Percentiles rank a stretch among this genome's conserved stretches.
These are phyloP conservation scores for Aspergillus vadensis DNA, from an alignment of 2,329 filamentous ascomycete genomes.

Conservation along the genomic window DNA sequence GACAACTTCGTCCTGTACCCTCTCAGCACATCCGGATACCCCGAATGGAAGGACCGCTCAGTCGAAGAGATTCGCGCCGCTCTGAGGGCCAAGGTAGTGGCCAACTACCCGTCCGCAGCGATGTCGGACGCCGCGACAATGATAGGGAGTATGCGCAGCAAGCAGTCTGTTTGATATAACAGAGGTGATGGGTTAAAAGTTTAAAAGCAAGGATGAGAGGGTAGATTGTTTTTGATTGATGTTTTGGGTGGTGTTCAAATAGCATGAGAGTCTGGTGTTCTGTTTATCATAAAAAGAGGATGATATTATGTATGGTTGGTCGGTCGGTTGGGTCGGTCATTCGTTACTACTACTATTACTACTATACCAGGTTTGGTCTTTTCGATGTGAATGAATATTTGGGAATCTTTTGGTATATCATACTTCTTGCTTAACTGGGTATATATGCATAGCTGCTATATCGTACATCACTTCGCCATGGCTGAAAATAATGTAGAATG, in stretches of 20 bases:
- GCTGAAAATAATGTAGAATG: no score
- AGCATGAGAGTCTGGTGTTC: constrained; percentile 34
- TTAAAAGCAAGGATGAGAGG: background rate
- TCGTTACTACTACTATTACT: constrained; percentile 1
- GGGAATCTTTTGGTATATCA: background rate
- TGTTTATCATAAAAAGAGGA: constrained; percentile 14
- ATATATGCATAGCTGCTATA: no score
- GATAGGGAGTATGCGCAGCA: constrained; percentile 22
- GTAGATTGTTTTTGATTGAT: constrained; percentile 15
- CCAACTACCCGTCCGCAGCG: constrained; percentile 19
- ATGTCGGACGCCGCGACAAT: constrained; percentile 29
- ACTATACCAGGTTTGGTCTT: background rate
- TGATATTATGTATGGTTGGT: no score
- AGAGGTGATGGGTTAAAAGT: background rate
- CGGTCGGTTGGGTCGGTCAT: background rate
- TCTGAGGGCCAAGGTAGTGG: constrained; percentile 40
- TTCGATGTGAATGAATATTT: constrained; percentile 2
- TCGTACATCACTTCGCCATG: no score
- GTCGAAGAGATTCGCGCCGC: constrained; percentile 51
- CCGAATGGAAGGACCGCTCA: constrained; percentile 52
- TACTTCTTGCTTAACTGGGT: no score
- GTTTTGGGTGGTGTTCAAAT: constrained; percentile 11
- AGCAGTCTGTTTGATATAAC: constrained; percentile 22
- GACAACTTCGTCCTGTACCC: constrained; percentile 43
- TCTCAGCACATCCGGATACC: constrained; percentile 49